These are phyloP conservation scores for Hondaea fermentalgiana DNA, from an alignment of 108 stramenopile genomes.

Conservation along the genomic window DNA sequence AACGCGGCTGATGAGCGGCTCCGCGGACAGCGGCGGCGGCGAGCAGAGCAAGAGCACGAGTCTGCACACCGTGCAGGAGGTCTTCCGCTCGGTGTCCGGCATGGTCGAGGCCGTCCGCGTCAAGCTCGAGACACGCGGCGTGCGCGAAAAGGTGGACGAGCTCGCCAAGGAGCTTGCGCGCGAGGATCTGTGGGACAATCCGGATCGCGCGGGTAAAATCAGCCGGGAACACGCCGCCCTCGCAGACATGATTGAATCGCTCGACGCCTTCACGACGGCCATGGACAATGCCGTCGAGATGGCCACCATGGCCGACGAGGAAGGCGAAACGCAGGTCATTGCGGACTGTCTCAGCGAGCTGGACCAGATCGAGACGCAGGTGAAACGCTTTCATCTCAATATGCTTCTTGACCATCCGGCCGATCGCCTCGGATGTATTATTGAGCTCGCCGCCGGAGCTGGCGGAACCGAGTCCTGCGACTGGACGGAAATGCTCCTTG, in stretches of 20 bases:
- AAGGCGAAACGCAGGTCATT: not conserved
- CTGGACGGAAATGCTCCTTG: conserved; percentile 78
- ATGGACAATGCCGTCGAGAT: not conserved
- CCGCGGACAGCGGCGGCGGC: no score
- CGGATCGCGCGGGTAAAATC: not conserved
- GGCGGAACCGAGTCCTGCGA: conserved; percentile 92
- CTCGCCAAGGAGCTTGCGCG: not conserved
- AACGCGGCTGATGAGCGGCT: no score
- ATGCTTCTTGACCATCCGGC: not conserved
- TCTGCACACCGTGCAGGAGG: not conserved
- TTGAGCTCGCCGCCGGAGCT: conserved; percentile 90
- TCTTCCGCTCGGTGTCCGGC: not conserved
- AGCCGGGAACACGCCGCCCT: not conserved
- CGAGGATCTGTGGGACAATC: not conserved
- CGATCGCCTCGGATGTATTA: not conserved
- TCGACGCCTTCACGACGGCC: not conserved
- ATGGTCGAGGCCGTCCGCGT: not conserved
- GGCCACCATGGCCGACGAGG: not conserved
- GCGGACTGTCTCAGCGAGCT: not conserved
- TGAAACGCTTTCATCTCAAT: not conserved
- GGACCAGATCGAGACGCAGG: not conserved
- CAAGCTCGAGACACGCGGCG: not conserved
- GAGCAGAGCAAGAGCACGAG: not conserved
- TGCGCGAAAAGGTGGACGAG: not conserved
- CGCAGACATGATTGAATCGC: not conserved